phyloP scores from a whole-genome alignment of 495 filamentous ascomycete genomes.

The Aspergillus homomorphus region DNA sequence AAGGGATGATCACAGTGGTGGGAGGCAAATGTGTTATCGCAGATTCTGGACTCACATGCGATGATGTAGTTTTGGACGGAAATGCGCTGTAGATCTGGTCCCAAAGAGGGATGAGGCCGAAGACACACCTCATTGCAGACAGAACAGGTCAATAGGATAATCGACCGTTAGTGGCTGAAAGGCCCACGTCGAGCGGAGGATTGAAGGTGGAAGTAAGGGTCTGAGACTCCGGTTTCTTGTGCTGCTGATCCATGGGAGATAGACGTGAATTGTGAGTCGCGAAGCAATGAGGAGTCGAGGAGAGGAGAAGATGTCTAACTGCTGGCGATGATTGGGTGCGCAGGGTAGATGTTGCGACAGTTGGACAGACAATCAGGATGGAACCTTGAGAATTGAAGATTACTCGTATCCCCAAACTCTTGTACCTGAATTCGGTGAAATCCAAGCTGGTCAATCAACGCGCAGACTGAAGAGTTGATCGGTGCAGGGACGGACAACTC shows the following conservation, averaged over 20 bases:
- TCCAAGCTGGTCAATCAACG: too few relatives aligned
- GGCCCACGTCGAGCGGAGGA: neutral
- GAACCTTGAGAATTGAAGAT: too few relatives aligned
- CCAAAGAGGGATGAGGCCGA: neutral
- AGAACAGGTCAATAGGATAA: neutral
- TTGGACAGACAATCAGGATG: neutral
- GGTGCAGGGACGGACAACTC: too few relatives aligned
- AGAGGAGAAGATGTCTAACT: neutral
- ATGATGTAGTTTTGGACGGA: neutral
- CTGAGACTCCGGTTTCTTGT: neutral
- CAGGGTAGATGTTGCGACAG: neutral
- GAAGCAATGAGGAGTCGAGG: neutral
- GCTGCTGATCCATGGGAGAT: neutral
- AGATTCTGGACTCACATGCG: neutral
- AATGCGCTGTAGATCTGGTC: neutral
- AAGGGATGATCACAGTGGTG: too few relatives aligned
- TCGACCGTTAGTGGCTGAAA: neutral
- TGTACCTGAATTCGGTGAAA: neutral
- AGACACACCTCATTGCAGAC: neutral
- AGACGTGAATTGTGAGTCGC: neutral
- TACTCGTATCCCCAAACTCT: too few relatives aligned
- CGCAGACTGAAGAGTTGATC: too few relatives aligned
- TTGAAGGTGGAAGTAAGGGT: neutral
- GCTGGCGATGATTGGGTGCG: neutral
- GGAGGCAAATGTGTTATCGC: neutral